Percentiles rank a stretch among this genome's conserved stretches.
Conservation (phyloP, 495 filamentous ascomycete genomes). For the Podospora didyma region DNA sequence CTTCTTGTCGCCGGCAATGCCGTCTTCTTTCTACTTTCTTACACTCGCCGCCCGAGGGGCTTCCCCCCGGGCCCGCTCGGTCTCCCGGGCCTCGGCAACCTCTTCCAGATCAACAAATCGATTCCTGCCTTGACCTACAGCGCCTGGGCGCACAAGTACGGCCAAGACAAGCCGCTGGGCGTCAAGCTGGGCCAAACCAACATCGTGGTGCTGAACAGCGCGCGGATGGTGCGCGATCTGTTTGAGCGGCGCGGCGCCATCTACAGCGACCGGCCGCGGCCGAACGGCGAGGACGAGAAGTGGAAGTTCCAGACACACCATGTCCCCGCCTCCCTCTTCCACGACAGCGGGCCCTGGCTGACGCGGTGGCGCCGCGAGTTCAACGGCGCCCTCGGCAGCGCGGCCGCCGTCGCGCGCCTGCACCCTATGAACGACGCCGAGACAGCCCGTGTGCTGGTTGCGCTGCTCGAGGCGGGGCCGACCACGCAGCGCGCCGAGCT, state of each 20-base stretch:
- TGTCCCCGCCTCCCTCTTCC: neutral
- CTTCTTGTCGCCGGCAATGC: neutral
- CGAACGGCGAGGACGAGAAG: neutral
- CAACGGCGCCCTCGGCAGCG: neutral
- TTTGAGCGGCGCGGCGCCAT: neutral
- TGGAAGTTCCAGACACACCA: neutral
- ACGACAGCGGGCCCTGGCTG: neutral
- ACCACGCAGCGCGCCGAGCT: neutral
- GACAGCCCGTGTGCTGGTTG: neutral
- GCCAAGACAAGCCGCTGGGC: neutral
- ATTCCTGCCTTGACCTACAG: neutral
- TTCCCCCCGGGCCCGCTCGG: neutral
- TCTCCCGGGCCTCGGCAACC: neutral
- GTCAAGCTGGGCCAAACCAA: neutral
- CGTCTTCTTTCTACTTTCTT: neutral
- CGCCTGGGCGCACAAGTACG: neutral
- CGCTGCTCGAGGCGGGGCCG: neutral
- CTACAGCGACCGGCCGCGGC: neutral
- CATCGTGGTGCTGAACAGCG: neutral
- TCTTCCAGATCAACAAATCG: neutral
- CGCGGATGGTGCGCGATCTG: neutral
- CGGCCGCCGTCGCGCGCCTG: neutral
- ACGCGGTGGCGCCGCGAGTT: neutral
- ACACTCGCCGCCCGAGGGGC: neutral
- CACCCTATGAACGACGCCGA: neutral